These are phyloP conservation scores for Fusarium dlaminii DNA, from an alignment of 2,329 filamentous ascomycete genomes.

Conservation along the genomic window DNA sequence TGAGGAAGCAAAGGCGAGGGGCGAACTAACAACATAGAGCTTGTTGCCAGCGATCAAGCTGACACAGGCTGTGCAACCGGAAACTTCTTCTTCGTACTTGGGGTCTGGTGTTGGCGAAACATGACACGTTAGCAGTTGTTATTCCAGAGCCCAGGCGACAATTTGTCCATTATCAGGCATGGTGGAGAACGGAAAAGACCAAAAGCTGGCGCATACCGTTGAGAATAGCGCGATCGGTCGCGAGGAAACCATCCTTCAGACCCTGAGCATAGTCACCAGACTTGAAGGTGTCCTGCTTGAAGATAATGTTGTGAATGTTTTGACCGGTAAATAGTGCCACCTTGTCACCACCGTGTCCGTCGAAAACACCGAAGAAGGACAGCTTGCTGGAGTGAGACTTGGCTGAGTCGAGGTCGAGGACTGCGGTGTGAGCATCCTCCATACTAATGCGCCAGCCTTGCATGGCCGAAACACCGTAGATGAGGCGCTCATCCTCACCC, in stretches of 20 bases:
- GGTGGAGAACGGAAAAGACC: slow-evolving; percentile 11
- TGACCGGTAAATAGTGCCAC: slow-evolving; percentile 93
- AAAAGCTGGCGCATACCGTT: slow-evolving; percentile 71
- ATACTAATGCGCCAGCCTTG: slow-evolving; percentile 99
- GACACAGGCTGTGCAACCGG: slow-evolving; percentile 95
- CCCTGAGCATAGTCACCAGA: slow-evolving; percentile 92
- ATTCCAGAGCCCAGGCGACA: background rate
- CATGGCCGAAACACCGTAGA: slow-evolving; percentile 98
- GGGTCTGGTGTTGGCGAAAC: slow-evolving; percentile 71
- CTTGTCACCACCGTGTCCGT: slow-evolving; percentile 96
- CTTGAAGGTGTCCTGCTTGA: slow-evolving; percentile 94
- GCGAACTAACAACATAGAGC: slow-evolving; percentile 86
- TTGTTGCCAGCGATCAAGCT: slow-evolving; percentile 88
- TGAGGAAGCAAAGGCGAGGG: slow-evolving; percentile 17
- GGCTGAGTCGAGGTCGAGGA: slow-evolving; percentile 80
- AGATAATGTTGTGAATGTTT: slow-evolving; percentile 91
- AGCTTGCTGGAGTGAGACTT: slow-evolving; percentile 77
- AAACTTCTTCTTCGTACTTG: slow-evolving; percentile 97
- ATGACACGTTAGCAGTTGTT: slow-evolving; percentile 21
- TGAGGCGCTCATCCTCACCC: slow-evolving; percentile 90
- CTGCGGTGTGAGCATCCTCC: slow-evolving; percentile 93
- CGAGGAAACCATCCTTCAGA: slow-evolving; percentile 95
- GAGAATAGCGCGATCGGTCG: slow-evolving; percentile 93
- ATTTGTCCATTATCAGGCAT: background rate
- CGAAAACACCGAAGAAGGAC: slow-evolving; percentile 97